Conservation (phyloP, 306 rosid genomes). For the Vigna unguiculata region DNA sequence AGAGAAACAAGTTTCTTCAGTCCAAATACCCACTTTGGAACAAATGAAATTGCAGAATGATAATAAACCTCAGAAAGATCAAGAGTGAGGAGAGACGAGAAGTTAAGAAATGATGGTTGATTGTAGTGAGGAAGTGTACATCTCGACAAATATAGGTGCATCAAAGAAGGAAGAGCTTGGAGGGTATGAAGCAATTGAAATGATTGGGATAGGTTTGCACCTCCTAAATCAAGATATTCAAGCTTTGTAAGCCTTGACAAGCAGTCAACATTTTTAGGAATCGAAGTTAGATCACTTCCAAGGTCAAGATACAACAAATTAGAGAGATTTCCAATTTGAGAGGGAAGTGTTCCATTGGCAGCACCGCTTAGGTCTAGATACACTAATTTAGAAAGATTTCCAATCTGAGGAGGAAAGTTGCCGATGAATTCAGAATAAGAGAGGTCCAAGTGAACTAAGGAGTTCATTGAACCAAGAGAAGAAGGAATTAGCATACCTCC, state of each 20-base stretch:
- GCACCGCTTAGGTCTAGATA: neutral
- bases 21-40: neutral
- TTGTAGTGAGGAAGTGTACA: neutral
- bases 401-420: conserved; percentile 19
- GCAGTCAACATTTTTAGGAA: no score
- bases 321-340: conserved; percentile 32
- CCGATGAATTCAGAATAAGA: neutral
- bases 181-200: neutral
- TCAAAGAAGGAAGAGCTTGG: conserved; percentile 39
- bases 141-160: neutral
- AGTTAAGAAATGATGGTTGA: neutral
- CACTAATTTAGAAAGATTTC: conserved; percentile 12
- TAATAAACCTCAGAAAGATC: no score
- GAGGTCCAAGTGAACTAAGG: conserved; percentile 27
- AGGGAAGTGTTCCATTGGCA: conserved; percentile 1
- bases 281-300: no score
- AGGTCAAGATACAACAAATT: neutral
- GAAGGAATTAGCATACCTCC: neutral
- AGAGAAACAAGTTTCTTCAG: conserved; percentile 1
- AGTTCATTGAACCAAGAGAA: neutral
- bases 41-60: neutral
- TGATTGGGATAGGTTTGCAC: neutral
- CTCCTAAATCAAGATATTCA: conserved; percentile 9
- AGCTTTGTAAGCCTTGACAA: conserved; percentile 5
- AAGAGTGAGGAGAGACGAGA: conserved; percentile 24